Conservation (phyloP, 1,284 basidiomycete genomes). For the Schizopora paradoxa region DNA sequence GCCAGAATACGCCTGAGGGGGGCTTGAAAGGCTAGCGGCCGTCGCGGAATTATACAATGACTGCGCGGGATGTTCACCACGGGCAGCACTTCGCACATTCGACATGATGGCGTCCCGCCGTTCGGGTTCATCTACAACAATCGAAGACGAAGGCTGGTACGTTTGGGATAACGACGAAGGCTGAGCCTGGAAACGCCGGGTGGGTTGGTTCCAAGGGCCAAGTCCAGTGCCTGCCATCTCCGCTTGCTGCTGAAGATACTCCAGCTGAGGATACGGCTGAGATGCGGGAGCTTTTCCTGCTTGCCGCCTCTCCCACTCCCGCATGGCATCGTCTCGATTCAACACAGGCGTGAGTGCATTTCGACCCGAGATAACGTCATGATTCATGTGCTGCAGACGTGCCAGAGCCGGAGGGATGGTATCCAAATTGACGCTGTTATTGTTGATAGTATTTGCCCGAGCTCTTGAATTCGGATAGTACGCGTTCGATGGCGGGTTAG, state of each 20-base stretch:
- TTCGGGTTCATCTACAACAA: constrained; percentile 60
- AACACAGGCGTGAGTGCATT: constrained; percentile 84
- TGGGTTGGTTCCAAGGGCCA: constrained; percentile 42
- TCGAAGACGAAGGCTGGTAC: constrained; percentile 48
- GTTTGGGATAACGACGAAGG: constrained; percentile 68
- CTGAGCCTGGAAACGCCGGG: constrained; percentile 49
- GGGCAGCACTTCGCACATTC: constrained; percentile 65
- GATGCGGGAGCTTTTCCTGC: constrained; percentile 58
- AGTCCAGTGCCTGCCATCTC: constrained; percentile 66
- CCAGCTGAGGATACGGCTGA: constrained; percentile 80
- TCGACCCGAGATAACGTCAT: constrained; percentile 76
- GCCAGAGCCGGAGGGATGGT: constrained; percentile 88
- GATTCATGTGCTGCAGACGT: constrained; percentile 81
- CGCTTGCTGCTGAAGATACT: constrained; percentile 88
- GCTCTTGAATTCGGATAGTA: constrained; percentile 67
- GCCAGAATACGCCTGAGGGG: constrained; percentile 62
- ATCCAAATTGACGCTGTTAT: constrained; percentile 80
- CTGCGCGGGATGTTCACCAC: constrained; percentile 37
- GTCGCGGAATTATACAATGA: constrained; percentile 40
- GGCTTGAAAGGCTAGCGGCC: constrained; percentile 55
- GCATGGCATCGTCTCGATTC: constrained; percentile 85
- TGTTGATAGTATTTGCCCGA: constrained; percentile 85
- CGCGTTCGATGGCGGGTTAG: constrained; percentile 54
- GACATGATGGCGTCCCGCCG: constrained; percentile 68
- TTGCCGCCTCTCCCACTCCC: constrained; percentile 85